Evolutionary conservation across 2,329 filamentous ascomycete genomes (phyloP).

Genomic region (Fusarium pseudonygamai): DNA sequence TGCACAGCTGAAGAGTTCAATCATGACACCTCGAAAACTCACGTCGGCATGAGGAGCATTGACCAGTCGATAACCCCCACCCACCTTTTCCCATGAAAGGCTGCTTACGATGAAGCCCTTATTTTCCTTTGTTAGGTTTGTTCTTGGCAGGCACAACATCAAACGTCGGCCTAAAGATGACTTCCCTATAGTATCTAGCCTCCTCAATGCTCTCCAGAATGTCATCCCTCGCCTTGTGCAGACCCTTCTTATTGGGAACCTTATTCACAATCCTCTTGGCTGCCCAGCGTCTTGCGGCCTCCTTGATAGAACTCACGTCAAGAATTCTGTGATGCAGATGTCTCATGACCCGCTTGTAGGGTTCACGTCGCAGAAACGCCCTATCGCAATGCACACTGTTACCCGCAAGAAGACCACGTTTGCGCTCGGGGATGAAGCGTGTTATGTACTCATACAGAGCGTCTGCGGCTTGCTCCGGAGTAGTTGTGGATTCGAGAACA

Average conservation of each 20-base stretch:
- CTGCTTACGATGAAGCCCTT: background rate
- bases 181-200: conserved; percentile 81
- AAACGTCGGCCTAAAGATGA: conserved; percentile 65
- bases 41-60: background rate
- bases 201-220: conserved; percentile 96
- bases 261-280: conserved; percentile 55
- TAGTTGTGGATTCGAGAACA: conserved; percentile 77
- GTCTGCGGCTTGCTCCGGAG: conserved; percentile 75
- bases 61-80: background rate
- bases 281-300: conserved; percentile 86
- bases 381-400: conserved; percentile 94
- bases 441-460: conserved; percentile 82
- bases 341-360: conserved; percentile 77
- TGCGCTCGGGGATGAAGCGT: conserved; percentile 71
- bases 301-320: conserved; percentile 92
- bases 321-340: conserved; percentile 90
- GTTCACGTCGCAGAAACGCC: conserved; percentile 78
- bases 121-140: conserved; percentile 29
- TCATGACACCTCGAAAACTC: background rate
- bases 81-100: background rate
- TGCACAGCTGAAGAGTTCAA: conserved; percentile 8
- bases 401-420: conserved; percentile 81
- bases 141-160: conserved; percentile 37
- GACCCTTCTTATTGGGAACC: conserved; percentile 76
- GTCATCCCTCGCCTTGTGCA: conserved; percentile 87